A percentile compares a stretch with the other conserved stretches of the same genome.
Evolutionary conservation across 2,329 filamentous ascomycete species (phyloP).

Genomic region (Nemania sp.): DNA sequence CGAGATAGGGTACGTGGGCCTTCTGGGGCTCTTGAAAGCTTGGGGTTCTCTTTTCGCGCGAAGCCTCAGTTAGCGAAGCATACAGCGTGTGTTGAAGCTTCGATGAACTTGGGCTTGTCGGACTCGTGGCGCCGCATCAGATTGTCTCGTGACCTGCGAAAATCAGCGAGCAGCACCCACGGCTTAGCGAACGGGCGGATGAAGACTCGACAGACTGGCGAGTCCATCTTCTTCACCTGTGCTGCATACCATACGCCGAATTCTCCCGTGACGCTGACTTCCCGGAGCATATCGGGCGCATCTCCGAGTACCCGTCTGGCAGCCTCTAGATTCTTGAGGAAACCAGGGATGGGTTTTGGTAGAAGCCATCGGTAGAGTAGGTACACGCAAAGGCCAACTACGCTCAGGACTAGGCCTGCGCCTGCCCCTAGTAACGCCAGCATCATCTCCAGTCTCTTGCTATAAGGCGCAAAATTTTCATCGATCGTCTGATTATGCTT

Average conservation of each 20-base stretch:
- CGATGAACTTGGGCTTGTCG: too few relatives aligned
- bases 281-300: constrained; percentile 11
- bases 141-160: constrained; percentile 43
- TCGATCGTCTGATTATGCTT: too few relatives aligned
- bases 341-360: constrained; percentile 22
- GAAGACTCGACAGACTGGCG: constrained; percentile 44
- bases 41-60: too few relatives aligned
- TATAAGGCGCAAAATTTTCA: too few relatives aligned
- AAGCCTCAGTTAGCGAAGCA: too few relatives aligned
- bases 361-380: neutral
- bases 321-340: constrained; percentile 19
- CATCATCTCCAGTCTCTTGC: too few relatives aligned
- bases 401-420: too few relatives aligned
- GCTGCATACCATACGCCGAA: constrained; percentile 13
- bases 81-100: too few relatives aligned
- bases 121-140: constrained; percentile 5
- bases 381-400: neutral
- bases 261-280: neutral
- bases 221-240: constrained; percentile 9
- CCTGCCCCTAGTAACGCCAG: too few relatives aligned
- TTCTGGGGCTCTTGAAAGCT: too few relatives aligned
- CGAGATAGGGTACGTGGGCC: too few relatives aligned
- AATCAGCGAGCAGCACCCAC: constrained; percentile 41
- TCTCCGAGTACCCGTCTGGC: constrained; percentile 17
- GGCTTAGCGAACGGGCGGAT: constrained; percentile 41